Evolutionary conservation across 306 rosid genomes (phyloP), one percentile per base, ranked within the genome.

Genomic region (Benincasa hispida): DNA sequence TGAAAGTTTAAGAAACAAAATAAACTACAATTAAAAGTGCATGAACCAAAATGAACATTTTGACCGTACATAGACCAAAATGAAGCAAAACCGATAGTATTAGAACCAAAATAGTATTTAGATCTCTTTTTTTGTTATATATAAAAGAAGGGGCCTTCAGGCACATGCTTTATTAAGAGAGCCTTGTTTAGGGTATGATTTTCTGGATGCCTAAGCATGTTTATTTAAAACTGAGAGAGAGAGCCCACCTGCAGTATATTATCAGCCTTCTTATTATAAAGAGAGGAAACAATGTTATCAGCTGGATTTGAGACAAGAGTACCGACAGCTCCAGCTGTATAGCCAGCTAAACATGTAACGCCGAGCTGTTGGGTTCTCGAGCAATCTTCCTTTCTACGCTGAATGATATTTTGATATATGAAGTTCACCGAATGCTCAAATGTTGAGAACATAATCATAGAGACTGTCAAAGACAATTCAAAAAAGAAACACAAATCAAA

Each of bases 361-460:
- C 92, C 89, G 48, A 90, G 96, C 80, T 90, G 96, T 78, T 88
- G 88, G 77, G 82, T 42, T 74, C 82, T 81, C 39, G 96, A 88
- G 81, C 96, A 90, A 68, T 90, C 86, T 74, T 90, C 87, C 81
- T 81, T 90, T 62, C 85, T 79, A 17, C 78, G 85, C 53, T 77
- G 83, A 66, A 88, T 76, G 54, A 90, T 51, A 5, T 87, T 84
- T 2, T 30, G 77, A 72, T 90, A 90, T 79, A 88, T 76, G 45
- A 85, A 66, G 79, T 88, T 87, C 81, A 90, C 91, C 0, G 91
- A 86, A 81, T 90, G 86, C 92, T 90, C 96, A 77, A 90, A 90
- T 32, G 92, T 83, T 1, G 92, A 77, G 84, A 90, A 90, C 96
- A 90, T 90, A 48, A 86, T 82, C 82, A 90, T 81, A 7, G 87